Percentiles rank a stretch among this genome's conserved stretches.
phyloP scores from a whole-genome alignment of 805 yeast species.

The Sugiyamaella smithiae region DNA sequence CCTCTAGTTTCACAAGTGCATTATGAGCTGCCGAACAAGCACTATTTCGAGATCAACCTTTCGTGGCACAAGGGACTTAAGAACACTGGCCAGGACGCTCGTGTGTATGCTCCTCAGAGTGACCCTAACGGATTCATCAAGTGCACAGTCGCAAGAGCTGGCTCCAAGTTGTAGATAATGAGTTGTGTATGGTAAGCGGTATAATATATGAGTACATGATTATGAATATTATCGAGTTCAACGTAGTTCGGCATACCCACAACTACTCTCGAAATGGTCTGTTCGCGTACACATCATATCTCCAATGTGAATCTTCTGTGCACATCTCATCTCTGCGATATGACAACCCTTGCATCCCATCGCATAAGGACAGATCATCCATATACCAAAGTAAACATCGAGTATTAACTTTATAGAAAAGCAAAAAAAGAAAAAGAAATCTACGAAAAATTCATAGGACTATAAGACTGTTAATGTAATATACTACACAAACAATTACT shows the following conservation, averaged over 20 bases:
- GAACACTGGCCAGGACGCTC: slow-evolving; percentile 60
- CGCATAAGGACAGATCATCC: too few species aligned
- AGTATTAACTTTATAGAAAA: not conserved
- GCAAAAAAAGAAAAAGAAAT: not conserved
- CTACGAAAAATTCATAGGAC: not conserved
- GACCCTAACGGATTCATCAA: slow-evolving; percentile 93
- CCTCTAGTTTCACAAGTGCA: slow-evolving; percentile 61
- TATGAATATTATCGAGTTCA: too few species aligned
- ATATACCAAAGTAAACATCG: too few species aligned
- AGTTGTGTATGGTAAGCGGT: too few species aligned
- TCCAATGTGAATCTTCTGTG: too few species aligned
- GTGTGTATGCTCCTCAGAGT: slow-evolving; percentile 79
- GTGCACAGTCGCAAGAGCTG: slow-evolving; percentile 74
- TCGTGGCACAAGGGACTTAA: slow-evolving; percentile 77
- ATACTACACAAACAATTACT: slow-evolving; percentile 49
- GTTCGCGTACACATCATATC: too few species aligned
- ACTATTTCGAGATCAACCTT: slow-evolving; percentile 77
- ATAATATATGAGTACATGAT: too few species aligned
- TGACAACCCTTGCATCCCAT: too few species aligned
- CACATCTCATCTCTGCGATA: too few species aligned
- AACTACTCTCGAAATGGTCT: too few species aligned
- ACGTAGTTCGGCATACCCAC: too few species aligned
- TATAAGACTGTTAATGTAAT: not conserved
- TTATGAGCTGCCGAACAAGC: slow-evolving; percentile 86
- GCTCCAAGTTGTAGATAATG: slow-evolving; percentile 50